Evolutionary conservation across 306 rosid genomes (phyloP).

Genomic region (Mimosa bimucronata): DNA sequence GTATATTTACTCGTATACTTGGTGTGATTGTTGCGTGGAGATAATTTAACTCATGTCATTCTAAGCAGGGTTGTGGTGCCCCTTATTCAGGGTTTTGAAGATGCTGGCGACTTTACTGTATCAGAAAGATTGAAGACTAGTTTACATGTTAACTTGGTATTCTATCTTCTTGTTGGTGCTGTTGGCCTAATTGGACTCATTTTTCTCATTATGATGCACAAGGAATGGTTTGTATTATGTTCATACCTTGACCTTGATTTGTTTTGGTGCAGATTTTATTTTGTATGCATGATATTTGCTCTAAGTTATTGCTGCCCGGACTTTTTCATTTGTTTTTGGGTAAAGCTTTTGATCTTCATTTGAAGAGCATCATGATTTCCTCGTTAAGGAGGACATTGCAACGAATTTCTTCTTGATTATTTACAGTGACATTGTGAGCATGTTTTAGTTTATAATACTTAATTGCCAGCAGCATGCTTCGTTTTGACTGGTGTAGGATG

Average conservation of each 20-base stretch:
- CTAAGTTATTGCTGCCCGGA: conserved; percentile 26
- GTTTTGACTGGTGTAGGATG: conserved; percentile 20
- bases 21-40: conserved; percentile 19
- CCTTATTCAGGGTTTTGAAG: conserved; percentile 99
- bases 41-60: conserved; percentile 46
- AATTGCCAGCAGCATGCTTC: background rate
- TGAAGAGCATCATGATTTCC: conserved; percentile 28
- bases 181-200: conserved; percentile 81
- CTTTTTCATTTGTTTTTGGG: background rate
- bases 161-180: conserved; percentile 79
- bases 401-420: conserved; percentile 15
- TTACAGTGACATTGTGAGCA: conserved; percentile 12
- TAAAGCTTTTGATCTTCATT: conserved; percentile 31
- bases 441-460: conserved; percentile 12
- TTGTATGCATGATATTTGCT: conserved; percentile 24
- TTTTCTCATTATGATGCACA: conserved; percentile 71
- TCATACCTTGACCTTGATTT: conserved; percentile 32
- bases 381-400: conserved; percentile 2
- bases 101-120: conserved; percentile 93
- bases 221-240: conserved; percentile 64
- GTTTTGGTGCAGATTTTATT: conserved; percentile 19
- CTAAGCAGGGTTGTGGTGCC: conserved; percentile 99
- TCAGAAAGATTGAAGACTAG: conserved; percentile 93
- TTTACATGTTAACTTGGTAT: conserved; percentile 76
- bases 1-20: conserved; percentile 19